Evolutionary conservation across 371 early-diverging fungal genomes (phyloP).

Genomic region (Saksenaea vasiformis): DNA sequence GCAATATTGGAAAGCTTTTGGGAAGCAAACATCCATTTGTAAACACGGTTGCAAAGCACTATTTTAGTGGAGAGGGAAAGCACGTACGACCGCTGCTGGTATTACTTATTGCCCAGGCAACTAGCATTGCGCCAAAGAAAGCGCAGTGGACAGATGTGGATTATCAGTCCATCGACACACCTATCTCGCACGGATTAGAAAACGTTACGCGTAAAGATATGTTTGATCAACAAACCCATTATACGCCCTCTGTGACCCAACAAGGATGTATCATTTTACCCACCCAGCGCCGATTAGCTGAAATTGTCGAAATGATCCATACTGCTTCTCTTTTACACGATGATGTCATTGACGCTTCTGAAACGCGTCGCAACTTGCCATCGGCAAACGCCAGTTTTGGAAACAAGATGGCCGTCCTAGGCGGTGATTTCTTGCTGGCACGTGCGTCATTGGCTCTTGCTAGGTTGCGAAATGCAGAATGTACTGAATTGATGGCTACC

Average conservation of each 20-base stretch:
- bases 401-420: conserved; percentile 96
- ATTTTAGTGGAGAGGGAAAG: conserved; percentile 88
- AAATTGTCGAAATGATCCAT: conserved; percentile 97
- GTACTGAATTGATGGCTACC: conserved; percentile 91
- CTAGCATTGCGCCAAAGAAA: conserved; percentile 57
- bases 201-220: conserved; percentile 33
- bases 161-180: conserved; percentile 55
- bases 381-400: conserved; percentile 89
- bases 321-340: conserved; percentile 95
- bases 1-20: conserved; percentile 84
- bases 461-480: conserved; percentile 83
- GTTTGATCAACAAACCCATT: conserved; percentile 41
- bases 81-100: conserved; percentile 92
- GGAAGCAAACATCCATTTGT: conserved; percentile 87
- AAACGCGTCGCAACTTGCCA: conserved; percentile 70
- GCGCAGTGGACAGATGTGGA: conserved; percentile 25
- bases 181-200: conserved; percentile 50
- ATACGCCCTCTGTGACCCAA: conserved; percentile 49
- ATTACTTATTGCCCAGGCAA: conserved; percentile 87
- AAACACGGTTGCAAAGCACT: conserved; percentile 86
- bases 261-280: conserved; percentile 74
- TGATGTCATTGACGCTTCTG: conserved; percentile 83
- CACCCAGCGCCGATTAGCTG: conserved; percentile 90
- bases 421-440: conserved; percentile 93
- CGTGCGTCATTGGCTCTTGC: conserved; percentile 92